Percentiles rank a stretch among this genome's conserved stretches.
Conservation (phyloP, 768 basidiomycete species). For the Psilocybe cyanescens region DNA sequence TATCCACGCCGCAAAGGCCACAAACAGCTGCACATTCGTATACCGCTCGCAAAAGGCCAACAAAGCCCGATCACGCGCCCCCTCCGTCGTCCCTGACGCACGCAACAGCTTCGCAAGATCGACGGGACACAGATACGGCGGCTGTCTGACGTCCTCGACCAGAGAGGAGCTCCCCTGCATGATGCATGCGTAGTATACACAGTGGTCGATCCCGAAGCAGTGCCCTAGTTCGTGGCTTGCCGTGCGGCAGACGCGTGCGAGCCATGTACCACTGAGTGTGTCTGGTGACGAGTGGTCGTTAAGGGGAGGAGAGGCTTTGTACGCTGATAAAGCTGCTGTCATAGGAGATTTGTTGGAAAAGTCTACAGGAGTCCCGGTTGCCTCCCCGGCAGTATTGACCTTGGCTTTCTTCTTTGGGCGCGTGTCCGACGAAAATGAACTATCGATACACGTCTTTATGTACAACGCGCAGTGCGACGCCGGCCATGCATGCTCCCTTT, state of each 20-base stretch:
- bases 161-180: constrained; percentile 39
- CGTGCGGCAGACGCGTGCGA: constrained; percentile 36
- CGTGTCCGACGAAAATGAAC: background rate
- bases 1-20: constrained; percentile 29
- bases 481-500: constrained; percentile 39
- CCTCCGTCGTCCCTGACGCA: constrained; percentile 22
- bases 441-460: constrained; percentile 21
- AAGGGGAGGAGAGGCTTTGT: constrained; percentile 12
- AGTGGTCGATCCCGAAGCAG: constrained; percentile 42
- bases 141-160: constrained; percentile 36
- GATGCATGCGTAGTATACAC: constrained; percentile 14
- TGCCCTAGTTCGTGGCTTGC: constrained; percentile 47
- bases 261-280: constrained; percentile 31
- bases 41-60: constrained; percentile 30
- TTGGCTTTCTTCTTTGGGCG: constrained; percentile 20
- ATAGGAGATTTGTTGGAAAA: constrained; percentile 1
- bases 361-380: background rate
- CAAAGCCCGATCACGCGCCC: constrained; percentile 17
- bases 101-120: constrained; percentile 33
- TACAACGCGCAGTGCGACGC: constrained; percentile 36
- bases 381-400: background rate
- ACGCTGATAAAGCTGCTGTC: constrained; percentile 6
- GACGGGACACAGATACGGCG: constrained; percentile 38
- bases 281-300: background rate
- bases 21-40: constrained; percentile 29